Conservation (phyloP, 2,329 filamentous ascomycete species). For the Intubia oerlemansii region DNA sequence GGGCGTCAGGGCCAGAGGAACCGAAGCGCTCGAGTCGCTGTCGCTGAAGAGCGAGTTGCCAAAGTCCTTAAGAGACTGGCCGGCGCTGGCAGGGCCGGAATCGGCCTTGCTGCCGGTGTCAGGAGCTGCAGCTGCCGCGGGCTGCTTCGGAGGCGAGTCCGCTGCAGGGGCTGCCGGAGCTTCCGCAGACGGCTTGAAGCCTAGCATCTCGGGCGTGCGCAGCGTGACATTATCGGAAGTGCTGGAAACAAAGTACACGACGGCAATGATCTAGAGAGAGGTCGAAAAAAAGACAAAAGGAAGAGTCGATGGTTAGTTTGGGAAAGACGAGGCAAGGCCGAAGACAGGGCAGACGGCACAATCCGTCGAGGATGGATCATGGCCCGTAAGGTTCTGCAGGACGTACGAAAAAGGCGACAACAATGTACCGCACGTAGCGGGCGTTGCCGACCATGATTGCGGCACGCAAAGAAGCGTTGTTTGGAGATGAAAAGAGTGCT, state of each 20-base stretch:
- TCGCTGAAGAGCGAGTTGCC: conserved; percentile 9
- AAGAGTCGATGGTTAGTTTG: no score
- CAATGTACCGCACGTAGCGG: conserved; percentile 56
- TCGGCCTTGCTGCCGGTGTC: conserved; percentile 2
- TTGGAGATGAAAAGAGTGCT: no score
- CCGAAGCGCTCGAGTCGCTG: conserved; percentile 8
- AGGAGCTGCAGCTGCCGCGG: no score
- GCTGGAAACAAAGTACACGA: conserved; percentile 65
- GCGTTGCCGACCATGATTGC: conserved; percentile 37
- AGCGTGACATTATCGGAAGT: conserved; percentile 24
- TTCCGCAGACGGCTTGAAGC: conserved; percentile 2
- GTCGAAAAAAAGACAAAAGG: background rate
- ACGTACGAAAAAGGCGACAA: conserved; percentile 62
- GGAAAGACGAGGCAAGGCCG: conserved; percentile 1
- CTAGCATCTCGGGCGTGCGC: conserved; percentile 7
- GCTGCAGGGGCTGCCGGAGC: background rate
- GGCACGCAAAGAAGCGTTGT: conserved; percentile 1
- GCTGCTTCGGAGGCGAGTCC: background rate
- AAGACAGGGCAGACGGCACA: background rate
- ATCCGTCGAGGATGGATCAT: background rate
- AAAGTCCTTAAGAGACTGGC: no score
- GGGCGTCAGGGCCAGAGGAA: conserved; percentile 28
- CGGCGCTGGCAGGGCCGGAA: no score
- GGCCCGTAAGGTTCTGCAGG: background rate
- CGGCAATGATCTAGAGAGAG: conserved; percentile 31